These are phyloP conservation scores for Nicotiana noctiflora DNA, from an alignment of 257 asterid genomes.

Conservation along the genomic window DNA sequence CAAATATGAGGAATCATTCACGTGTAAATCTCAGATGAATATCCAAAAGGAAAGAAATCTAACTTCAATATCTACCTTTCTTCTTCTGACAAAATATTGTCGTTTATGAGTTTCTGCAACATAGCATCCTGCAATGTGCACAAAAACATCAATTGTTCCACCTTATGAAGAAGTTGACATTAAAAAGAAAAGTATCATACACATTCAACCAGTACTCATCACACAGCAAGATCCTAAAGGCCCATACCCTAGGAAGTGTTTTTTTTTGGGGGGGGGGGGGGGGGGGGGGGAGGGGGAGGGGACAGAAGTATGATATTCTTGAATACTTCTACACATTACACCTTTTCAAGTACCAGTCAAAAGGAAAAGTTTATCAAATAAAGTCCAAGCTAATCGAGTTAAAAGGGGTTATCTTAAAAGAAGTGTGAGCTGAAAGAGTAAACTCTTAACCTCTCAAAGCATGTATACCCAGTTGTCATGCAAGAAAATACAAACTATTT, in stretches of 20 bases:
- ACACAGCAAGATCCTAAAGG: neutral
- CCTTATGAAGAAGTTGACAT: neutral
- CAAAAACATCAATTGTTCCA: neutral
- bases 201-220: neutral
- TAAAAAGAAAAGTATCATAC: neutral
- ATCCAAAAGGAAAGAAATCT: neutral
- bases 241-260: no score
- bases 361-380: neutral
- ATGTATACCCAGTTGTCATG: neutral
- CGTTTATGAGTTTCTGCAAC: slow-evolving; percentile 74
- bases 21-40: neutral
- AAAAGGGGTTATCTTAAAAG: neutral
- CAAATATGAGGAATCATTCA: neutral
- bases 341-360: neutral
- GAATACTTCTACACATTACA: neutral
- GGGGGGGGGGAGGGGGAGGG: no score
- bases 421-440: neutral
- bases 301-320: neutral
- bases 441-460: neutral
- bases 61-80: slow-evolving; percentile 68
- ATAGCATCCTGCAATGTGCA: slow-evolving; percentile 67
- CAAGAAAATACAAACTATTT: neutral
- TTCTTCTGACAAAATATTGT: slow-evolving; percentile 59
- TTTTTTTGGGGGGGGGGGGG: no score
- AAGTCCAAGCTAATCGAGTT: neutral